Evolutionary conservation across 2,329 filamentous ascomycete species (phyloP), one percentile per base, ranked within the genome.

Genomic region (Chalaropsis ovoidea): DNA sequence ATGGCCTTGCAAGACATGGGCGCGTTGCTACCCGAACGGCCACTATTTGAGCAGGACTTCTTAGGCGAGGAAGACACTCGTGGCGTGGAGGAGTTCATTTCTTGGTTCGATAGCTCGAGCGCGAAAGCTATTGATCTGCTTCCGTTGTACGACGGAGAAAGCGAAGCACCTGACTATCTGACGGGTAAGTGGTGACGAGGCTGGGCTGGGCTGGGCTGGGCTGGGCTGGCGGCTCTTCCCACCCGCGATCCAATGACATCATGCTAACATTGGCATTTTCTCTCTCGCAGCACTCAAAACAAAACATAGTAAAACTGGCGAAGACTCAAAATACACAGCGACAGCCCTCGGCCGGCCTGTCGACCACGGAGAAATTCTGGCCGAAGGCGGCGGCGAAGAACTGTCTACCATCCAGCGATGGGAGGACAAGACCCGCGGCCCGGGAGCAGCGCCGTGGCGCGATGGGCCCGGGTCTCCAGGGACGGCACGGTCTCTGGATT

Each of bases 251-350:
- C 0, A 11, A 27, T 52, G 47, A 43, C 63, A 61, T 4, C 19
- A 61, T 49, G 31, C 63, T 71, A 64, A 72, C 61, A 41, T 11
- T 11, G n/a, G 72, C 61, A 41, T 11, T 11, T 15, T 35, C 58
- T 1, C 17, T 22, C 35, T 10, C 1, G 13, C 35, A 89, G 88
- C 86, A 3, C 78, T 97, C 52, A 96, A 95, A 76, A 94, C 92
- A 76, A 96, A 95, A 73, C 89, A 95, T 74, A 91, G 87, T 76
- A 95, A 94, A 71, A 89, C 88, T 0, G 89, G 88, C 68, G 90
- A 95, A 71, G 91, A 95, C 72, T 86, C 87, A 10, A 87, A 93
- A 71, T 95, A 90, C 74, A 84, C 87, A 70, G 90, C 90, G 39
- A 96, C 93, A 0, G 82, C 94, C 0, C 79, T 97, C 11, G 93